Base-by-base conservation (phyloP, 1,284 basidiomycete genomes). In the Boletus subluridellus region DNA sequence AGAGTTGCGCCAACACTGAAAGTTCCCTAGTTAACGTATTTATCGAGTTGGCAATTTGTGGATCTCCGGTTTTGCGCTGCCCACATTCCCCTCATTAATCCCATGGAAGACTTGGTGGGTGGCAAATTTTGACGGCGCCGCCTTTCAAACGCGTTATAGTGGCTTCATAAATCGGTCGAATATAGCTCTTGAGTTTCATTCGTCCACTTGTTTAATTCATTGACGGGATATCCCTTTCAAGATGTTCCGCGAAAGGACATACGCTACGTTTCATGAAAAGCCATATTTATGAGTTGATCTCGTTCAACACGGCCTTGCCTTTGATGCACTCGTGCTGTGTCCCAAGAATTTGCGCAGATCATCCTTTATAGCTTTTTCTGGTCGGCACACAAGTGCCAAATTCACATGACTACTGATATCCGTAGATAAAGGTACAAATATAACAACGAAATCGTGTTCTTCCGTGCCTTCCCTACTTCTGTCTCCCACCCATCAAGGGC, bases 141-240 rank as follows among this genome's bases (percentile, higher is more conserved):
- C 48, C 48, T 28, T 38, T 62, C 41, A 34, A 21, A 32, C 17
- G 17, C 26, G 46, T 41, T 34, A 14, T 17, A 35, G 39, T 41
- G 28, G 39, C 5, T 37, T 39, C 45, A 32, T 49, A 24, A 30
- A 54, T 42, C 11, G 15, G 38, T 38, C 21, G 58, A 51, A 35
- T 32, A 17, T 49, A 38, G 15, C 34, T 52, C n/a, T 52, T 41
- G 15, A 34, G 45, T 35, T 55, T 49, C 35, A n/a, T 48, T 48
- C 39, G 17, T 30, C 47, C 6, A 44, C 44, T 44, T 34, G n/a
- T 48, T 59, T 26, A 26, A 35, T 58, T 41, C 45, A 51, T 48
- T 53, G 47, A 61, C 45, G 32, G 41, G 30, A 44, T 44, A 59
- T 8, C 15, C 5, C 15, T 60, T 32, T 50, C n/a, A 14, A 51